Evolutionary conservation across 192 early-diverging fungal species (phyloP).

Genomic region (Neocallimastix lanati): DNA sequence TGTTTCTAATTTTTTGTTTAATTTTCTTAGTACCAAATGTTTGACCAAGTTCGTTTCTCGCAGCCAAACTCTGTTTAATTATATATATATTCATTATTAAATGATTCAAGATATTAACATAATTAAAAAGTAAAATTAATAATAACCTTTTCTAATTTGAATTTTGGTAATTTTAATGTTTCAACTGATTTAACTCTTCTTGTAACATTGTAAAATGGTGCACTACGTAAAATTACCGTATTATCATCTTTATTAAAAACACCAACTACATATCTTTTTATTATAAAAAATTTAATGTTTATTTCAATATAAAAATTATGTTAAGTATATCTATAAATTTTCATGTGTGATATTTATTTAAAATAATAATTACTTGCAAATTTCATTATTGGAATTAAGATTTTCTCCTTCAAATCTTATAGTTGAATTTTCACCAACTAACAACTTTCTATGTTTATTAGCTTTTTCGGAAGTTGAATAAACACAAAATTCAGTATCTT

Average conservation of each 20-base stretch:
- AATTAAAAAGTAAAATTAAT: too few species aligned
- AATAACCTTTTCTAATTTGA: conserved; percentile 17
- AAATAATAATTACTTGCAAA: background rate
- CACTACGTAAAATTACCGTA: conserved; percentile 47
- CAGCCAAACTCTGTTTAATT: conserved; percentile 26
- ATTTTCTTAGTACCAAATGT: conserved; percentile 86
- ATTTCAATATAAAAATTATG: too few species aligned
- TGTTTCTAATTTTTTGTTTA: conserved; percentile 55
- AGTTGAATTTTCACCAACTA: background rate
- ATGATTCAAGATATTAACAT: too few species aligned
- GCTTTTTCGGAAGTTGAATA: background rate
- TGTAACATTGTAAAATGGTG: conserved; percentile 42
- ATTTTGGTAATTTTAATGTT: conserved; percentile 23
- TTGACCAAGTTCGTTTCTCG: conserved; percentile 65
- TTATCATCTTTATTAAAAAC: conserved; percentile 51
- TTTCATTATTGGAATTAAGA: background rate
- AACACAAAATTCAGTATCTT: background rate
- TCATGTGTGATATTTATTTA: too few species aligned
- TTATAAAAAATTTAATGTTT: too few species aligned
- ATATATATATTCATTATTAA: background rate
- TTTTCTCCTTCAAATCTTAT: background rate
- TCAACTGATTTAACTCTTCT: conserved; percentile 41
- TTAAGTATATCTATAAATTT: too few species aligned
- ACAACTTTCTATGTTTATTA: background rate
- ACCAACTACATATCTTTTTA: conserved; percentile 54